These are phyloP conservation scores for Citeromyces hawaiiensis DNA, from an alignment of 1,139 yeast species.

Conservation along the genomic window DNA sequence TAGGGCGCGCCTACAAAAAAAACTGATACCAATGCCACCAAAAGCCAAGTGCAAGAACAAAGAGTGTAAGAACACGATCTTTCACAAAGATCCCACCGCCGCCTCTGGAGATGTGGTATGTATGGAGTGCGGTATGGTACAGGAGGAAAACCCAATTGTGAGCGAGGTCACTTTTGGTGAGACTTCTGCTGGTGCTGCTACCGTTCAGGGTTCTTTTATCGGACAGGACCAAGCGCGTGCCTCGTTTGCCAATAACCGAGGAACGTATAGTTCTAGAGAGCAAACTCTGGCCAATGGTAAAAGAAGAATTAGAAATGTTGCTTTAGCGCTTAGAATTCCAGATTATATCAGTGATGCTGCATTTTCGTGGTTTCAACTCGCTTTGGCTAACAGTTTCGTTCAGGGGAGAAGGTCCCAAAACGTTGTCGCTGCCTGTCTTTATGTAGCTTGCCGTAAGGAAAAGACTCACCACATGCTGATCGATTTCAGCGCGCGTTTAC, in stretches of 20 bases:
- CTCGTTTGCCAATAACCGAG: slow-evolving; percentile 45
- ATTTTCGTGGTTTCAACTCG: slow-evolving; percentile 76
- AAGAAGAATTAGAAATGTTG: slow-evolving; percentile 65
- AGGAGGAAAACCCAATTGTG: slow-evolving; percentile 87
- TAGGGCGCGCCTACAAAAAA: not conserved
- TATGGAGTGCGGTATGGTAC: slow-evolving; percentile 70
- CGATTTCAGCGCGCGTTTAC: slow-evolving; percentile 83
- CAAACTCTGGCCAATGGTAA: slow-evolving; percentile 79
- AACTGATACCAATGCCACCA: not conserved
- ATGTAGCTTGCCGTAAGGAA: slow-evolving; percentile 86
- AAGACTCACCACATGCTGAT: slow-evolving; percentile 90
- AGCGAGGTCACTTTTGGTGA: slow-evolving; percentile 94
- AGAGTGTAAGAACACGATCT: slow-evolving; percentile 31
- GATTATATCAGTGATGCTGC: slow-evolving; percentile 83
- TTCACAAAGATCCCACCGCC: slow-evolving; percentile 33
- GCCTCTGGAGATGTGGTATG: slow-evolving; percentile 76
- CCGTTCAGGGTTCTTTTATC: slow-evolving; percentile 88
- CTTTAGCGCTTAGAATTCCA: slow-evolving; percentile 65
- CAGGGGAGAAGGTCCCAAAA: slow-evolving; percentile 93
- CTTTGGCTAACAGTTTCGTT: slow-evolving; percentile 77
- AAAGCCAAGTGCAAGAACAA: slow-evolving; percentile 12
- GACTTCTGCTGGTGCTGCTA: slow-evolving; percentile 84
- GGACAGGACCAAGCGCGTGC: slow-evolving; percentile 82
- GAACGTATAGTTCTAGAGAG: slow-evolving; percentile 73
- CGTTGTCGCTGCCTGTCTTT: slow-evolving; percentile 88